Evolutionary conservation across 2,329 filamentous ascomycete species (phyloP).

Genomic region (Phialophora chinensis): DNA sequence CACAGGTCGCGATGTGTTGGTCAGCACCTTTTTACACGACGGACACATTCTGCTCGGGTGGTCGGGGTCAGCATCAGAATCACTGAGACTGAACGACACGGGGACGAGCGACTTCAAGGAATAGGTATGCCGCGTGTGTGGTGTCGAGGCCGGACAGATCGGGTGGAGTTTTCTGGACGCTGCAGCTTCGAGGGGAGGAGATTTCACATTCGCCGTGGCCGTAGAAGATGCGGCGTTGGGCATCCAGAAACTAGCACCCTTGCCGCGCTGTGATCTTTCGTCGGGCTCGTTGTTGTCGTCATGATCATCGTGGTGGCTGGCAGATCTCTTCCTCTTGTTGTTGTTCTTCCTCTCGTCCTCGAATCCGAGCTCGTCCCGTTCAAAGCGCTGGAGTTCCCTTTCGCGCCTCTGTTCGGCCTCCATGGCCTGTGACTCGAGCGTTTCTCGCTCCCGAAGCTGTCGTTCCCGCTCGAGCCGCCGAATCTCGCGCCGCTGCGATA

Average conservation of each 20-base stretch:
- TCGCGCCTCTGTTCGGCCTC: constrained; percentile 72
- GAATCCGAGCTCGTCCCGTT: constrained; percentile 37
- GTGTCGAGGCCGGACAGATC: constrained; percentile 75
- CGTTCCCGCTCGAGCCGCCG: constrained; percentile 75
- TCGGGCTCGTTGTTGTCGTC: constrained; percentile 45
- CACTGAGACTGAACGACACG: constrained; percentile 66
- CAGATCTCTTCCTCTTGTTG: constrained; percentile 75
- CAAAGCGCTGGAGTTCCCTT: constrained; percentile 64
- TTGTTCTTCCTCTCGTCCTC: constrained; percentile 46
- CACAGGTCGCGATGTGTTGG: constrained; percentile 81
- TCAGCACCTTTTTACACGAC: constrained; percentile 80
- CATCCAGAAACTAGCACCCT: constrained; percentile 85
- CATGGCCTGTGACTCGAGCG: constrained; percentile 63
- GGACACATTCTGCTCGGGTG: constrained; percentile 70
- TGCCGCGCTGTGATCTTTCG: background rate
- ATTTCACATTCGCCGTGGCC: constrained; percentile 59
- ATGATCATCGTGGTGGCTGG: constrained; percentile 69
- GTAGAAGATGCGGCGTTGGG: constrained; percentile 66
- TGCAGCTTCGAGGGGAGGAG: constrained; percentile 48
- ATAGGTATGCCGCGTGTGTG: constrained; percentile 71
- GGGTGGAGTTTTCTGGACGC: constrained; percentile 67
- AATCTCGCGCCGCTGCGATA: constrained; percentile 89
- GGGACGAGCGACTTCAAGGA: constrained; percentile 78
- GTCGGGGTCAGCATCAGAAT: constrained; percentile 58
- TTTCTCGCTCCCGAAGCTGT: constrained; percentile 66